These are phyloP conservation scores for Aspergillus cejpii DNA, from an alignment of 2,329 filamentous ascomycete species.

Conservation along the genomic window DNA sequence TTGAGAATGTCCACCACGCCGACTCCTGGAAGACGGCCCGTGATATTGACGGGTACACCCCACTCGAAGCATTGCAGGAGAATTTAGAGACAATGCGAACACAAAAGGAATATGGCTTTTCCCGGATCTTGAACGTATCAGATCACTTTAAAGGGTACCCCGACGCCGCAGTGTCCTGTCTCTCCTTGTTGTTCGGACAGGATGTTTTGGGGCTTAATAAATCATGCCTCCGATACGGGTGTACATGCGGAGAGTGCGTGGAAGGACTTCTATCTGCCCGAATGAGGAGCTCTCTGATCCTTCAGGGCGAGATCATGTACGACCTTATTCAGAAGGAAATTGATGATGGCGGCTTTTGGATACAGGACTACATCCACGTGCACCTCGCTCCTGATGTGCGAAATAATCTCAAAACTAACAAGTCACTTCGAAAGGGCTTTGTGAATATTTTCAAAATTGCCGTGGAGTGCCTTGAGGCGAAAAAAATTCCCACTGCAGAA, in stretches of 20 bases:
- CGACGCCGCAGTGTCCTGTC: constrained; percentile 22
- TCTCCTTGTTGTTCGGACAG: constrained; percentile 14
- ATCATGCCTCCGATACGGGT: constrained; percentile 30
- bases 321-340: constrained; percentile 18
- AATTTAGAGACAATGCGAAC: constrained; percentile 28
- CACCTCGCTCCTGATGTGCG: constrained; percentile 20
- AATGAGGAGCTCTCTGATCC: constrained; percentile 29
- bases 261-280: constrained; percentile 36
- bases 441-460: constrained; percentile 28
- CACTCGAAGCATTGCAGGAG: constrained; percentile 27
- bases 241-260: constrained; percentile 36
- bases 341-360: constrained; percentile 17
- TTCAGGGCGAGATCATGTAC: constrained; percentile 21
- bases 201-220: constrained; percentile 10
- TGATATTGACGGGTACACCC: constrained; percentile 31
- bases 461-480: constrained; percentile 17
- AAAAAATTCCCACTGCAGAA: constrained; percentile 17
- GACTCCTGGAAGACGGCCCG: constrained; percentile 19
- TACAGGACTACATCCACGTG: constrained; percentile 11
- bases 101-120: constrained; percentile 5
- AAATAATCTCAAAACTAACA: constrained; percentile 30
- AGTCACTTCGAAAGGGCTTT: constrained; percentile 33
- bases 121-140: constrained; percentile 17
- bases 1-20: constrained; percentile 16
- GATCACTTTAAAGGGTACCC: constrained; percentile 31